Evolutionary conservation across 495 filamentous ascomycete species (phyloP).

Genomic region (Schizothecium vesticola): DNA sequence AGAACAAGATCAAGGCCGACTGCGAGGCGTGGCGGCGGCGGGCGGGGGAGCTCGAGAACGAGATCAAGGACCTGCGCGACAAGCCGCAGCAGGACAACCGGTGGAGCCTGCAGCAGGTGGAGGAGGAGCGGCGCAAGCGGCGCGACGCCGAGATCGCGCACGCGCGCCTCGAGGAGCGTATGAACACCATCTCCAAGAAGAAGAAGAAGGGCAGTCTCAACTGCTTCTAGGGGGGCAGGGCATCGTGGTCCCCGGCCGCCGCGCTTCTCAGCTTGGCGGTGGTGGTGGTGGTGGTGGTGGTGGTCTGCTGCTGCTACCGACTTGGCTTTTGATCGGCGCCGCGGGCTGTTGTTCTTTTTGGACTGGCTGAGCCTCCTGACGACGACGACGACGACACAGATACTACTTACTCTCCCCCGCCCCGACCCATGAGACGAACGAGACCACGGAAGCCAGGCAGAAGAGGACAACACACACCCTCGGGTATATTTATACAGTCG

Average conservation of each 20-base stretch:
- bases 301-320: background rate
- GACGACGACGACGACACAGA: background rate
- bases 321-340: too few relatives aligned
- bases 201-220: constrained; percentile 95
- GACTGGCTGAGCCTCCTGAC: background rate
- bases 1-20: constrained; percentile 79
- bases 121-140: constrained; percentile 86
- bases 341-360: too few relatives aligned
- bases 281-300: background rate
- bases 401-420: background rate
- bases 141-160: constrained; percentile 82
- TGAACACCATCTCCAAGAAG: constrained; percentile 89
- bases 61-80: constrained; percentile 61
- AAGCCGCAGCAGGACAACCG: constrained; percentile 51
- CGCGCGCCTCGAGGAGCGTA: constrained; percentile 84
- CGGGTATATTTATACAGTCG: background rate
- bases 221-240: constrained; percentile 66
- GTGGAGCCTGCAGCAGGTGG: constrained; percentile 84
- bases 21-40: constrained; percentile 87
- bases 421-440: background rate
- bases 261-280: background rate
- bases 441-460: background rate
- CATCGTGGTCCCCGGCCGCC: background rate
- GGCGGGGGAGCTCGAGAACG: constrained; percentile 67
- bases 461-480: background rate